Evolutionary conservation across 345 rosid genomes (phyloP).

Genomic region (Gossypium australe): DNA sequence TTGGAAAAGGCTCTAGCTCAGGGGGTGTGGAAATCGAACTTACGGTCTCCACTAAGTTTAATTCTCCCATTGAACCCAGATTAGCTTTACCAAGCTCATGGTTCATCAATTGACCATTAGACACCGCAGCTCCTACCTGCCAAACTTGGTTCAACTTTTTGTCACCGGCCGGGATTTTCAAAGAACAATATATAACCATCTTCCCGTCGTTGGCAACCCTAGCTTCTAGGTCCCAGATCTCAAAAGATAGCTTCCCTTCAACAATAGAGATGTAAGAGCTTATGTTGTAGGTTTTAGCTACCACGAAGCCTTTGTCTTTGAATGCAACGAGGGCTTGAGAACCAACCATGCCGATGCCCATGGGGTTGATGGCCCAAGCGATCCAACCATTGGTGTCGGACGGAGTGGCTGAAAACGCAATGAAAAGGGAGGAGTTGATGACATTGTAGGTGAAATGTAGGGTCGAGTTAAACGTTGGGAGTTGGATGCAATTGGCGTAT

Average conservation of each 20-base stretch:
- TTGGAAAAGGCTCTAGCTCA: background rate
- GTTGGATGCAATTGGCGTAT: conserved; percentile 42
- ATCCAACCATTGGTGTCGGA: conserved; percentile 51
- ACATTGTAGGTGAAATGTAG: conserved; percentile 69
- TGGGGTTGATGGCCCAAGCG: conserved; percentile 78
- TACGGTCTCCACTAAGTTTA: conserved; percentile 23
- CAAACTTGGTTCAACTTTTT: conserved; percentile 66
- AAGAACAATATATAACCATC: conserved; percentile 39
- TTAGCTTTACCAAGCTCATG: conserved; percentile 29
- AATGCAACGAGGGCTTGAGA: conserved; percentile 64
- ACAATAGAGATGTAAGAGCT: conserved; percentile 11
- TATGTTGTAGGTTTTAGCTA: conserved; percentile 49
- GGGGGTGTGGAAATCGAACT: background rate
- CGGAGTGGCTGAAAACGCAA: conserved; percentile 32
- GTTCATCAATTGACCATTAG: conserved; percentile 19
- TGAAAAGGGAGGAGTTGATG: conserved; percentile 50
- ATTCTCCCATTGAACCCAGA: conserved; percentile 14
- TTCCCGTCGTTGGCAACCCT: conserved; percentile 29
- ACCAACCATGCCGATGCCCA: conserved; percentile 44
- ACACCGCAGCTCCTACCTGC: conserved; percentile 61
- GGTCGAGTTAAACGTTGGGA: conserved; percentile 41
- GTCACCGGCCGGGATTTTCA: conserved; percentile 48
- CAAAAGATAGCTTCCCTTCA: conserved; percentile 30
- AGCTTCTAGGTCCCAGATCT: conserved; percentile 44
- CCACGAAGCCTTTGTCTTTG: conserved; percentile 27